Base-by-base conservation (phyloP, 1,139 yeast genomes). In the Ashbya aceris region DNA sequence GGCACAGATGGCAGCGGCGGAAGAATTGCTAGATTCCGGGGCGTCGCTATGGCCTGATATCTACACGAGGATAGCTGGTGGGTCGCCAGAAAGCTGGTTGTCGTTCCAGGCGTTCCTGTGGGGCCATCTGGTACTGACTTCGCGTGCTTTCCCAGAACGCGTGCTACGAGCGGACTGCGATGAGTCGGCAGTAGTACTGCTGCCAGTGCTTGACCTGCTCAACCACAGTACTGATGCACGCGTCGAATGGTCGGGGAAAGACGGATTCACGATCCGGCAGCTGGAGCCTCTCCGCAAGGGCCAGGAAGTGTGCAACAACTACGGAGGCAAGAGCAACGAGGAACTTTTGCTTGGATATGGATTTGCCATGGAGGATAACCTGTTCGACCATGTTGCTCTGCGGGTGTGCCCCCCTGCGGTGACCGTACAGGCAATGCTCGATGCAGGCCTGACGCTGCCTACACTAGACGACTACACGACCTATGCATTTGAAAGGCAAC, bases 311-410 rank as follows among this genome's bases (percentile, higher is more conserved):
- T 80, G 62, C 59, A 86, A 87, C 59, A 86, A 84, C 60, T 87
- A 89, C 60, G 97, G 97, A 1, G 75, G 79, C 45, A 87, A 86
- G 57, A 81, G 93, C 0, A 87, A 87, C 55, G 86, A 83, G 54
- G 95, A 85, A 51, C 66, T 68, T 20, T 49, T 74, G 29, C 53
- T 65, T 30, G 74, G 73, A 2, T 74, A 74, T 52, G 96, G 96
- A 0, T 86, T 86, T 62, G 76, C 79, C 20, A 42, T 82, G 2
- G 73, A 74, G 17, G 64, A 73, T 33, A 86, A 85, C 54, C 59
- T 65, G 1, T 74, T 75, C 37, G 96, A 87, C 52, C 63, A 75
- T 2, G 77, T 83, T 1, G 77, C 83, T 0, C 64, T 77, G 41
- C 73, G 69, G 51, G 68, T 77, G 48, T 77, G 69, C 54, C 64